Conservation (phyloP, 2,329 filamentous ascomycete genomes). For the Penicillium nordicum region DNA sequence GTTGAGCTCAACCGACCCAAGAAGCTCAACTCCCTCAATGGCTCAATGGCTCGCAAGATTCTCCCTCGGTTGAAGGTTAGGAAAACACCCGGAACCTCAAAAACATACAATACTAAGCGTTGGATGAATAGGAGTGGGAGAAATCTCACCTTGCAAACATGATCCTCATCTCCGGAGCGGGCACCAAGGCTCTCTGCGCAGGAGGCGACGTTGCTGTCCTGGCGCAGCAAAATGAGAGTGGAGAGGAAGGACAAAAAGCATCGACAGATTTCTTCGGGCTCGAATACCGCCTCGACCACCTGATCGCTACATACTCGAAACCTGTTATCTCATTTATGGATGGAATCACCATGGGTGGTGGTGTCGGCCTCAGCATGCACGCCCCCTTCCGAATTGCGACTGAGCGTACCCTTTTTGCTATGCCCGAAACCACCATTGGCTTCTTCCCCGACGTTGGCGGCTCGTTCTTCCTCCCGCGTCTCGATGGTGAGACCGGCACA, state of each 20-base stretch:
- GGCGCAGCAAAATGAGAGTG: slow-evolving; percentile 67
- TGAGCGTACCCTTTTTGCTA: slow-evolving; percentile 91
- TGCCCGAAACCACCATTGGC: slow-evolving; percentile 97
- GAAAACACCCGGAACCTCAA: background rate
- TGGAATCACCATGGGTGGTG: slow-evolving; percentile 96
- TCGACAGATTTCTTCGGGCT: slow-evolving; percentile 85
- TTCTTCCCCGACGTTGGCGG: slow-evolving; percentile 98
- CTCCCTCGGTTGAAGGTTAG: slow-evolving; percentile 68
- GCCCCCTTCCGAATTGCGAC: slow-evolving; percentile 96
- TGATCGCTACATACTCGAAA: slow-evolving; percentile 90
- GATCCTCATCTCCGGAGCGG: slow-evolving; percentile 85
- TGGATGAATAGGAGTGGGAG: slow-evolving; percentile 67
- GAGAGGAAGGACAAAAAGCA: slow-evolving; percentile 65
- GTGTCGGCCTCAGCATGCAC: slow-evolving; percentile 89
- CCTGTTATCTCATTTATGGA: slow-evolving; percentile 96
- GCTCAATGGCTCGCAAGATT: slow-evolving; percentile 94
- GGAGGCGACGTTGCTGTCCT: slow-evolving; percentile 86
- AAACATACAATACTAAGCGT: slow-evolving; percentile 12
- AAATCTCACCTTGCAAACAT: slow-evolving; percentile 94
- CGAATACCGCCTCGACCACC: slow-evolving; percentile 94
- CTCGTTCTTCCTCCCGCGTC: slow-evolving; percentile 88
- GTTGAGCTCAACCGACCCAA: slow-evolving; percentile 90
- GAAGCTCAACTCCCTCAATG: slow-evolving; percentile 90
- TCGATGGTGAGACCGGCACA: slow-evolving; percentile 82
- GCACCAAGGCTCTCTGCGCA: slow-evolving; percentile 81